A percentile compares a stretch with the other conserved stretches of the same genome.
These are phyloP conservation scores for Fusarium sp. DNA, from an alignment of 2,329 filamentous ascomycete species.

Conservation along the genomic window DNA sequence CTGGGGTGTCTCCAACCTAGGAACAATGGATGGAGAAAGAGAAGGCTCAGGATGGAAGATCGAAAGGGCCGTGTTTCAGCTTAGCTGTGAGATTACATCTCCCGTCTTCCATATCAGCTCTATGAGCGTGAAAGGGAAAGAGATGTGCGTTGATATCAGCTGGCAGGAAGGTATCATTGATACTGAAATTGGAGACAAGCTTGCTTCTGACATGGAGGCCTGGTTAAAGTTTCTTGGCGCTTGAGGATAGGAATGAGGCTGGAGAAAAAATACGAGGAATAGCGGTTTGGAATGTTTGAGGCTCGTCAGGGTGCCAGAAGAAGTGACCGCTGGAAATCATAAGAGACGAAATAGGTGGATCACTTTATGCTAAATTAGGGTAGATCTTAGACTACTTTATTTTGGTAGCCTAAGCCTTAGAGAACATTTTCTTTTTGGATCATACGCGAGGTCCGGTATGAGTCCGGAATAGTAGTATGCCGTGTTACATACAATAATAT, in stretches of 20 bases:
- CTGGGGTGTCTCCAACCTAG: slow-evolving; percentile 47
- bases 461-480: neutral
- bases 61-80: slow-evolving; percentile 35
- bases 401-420: no score
- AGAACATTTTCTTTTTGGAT: neutral
- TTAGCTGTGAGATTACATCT: slow-evolving; percentile 39
- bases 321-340: no score
- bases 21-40: slow-evolving; percentile 44
- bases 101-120: slow-evolving; percentile 41
- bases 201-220: slow-evolving; percentile 38
- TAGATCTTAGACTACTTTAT: no score
- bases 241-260: slow-evolving; percentile 20
- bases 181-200: slow-evolving; percentile 29
- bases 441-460: neutral
- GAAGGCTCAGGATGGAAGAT: slow-evolving; percentile 39
- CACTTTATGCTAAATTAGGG: no score
- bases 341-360: no score
- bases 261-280: neutral
- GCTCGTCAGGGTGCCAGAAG: no score
- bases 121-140: slow-evolving; percentile 39
- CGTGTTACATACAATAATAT: neutral
- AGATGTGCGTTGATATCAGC: slow-evolving; percentile 42
- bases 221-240: slow-evolving; percentile 39
- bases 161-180: slow-evolving; percentile 43
- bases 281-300: slow-evolving; percentile 4